A percentile compares a stretch with the other conserved stretches of the same genome.
Conservation (phyloP, 139 green algal genomes). For the Asterochloris erici region DNA sequence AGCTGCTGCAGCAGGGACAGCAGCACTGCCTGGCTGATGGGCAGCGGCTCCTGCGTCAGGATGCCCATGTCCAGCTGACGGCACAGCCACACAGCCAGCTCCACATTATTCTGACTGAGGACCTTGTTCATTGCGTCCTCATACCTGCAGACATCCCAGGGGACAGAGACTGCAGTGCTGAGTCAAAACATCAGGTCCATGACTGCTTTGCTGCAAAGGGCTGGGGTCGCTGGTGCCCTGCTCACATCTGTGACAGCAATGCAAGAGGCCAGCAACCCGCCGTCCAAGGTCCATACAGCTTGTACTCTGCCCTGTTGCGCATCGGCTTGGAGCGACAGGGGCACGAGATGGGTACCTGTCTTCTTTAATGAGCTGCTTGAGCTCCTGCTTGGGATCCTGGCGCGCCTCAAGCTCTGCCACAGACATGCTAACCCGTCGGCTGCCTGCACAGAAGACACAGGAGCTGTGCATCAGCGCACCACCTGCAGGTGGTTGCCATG, state of each 20-base stretch:
- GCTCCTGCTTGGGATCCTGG: slow-evolving; percentile 38
- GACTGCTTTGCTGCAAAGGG: neutral
- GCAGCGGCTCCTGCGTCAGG: slow-evolving; percentile 26
- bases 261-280: neutral
- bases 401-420: slow-evolving; percentile 38
- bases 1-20: slow-evolving; percentile 81
- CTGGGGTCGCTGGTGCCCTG: neutral
- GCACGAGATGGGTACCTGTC: slow-evolving; percentile 4
- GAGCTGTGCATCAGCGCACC: neutral
- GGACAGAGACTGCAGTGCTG: neutral
- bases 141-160: slow-evolving; percentile 26
- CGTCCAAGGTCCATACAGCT: neutral
- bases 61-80: slow-evolving; percentile 37
- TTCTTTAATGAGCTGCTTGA: slow-evolving; percentile 24
- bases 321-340: neutral
- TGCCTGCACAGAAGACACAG: neutral
- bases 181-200: neutral
- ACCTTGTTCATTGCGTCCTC: slow-evolving; percentile 55
- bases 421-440: neutral
- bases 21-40: slow-evolving; percentile 69
- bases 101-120: slow-evolving; percentile 51
- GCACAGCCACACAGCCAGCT: slow-evolving; percentile 75
- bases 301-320: neutral
- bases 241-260: neutral
- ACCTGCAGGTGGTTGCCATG: no score